These are phyloP conservation scores for Stephanodiscus minutulus DNA, from an alignment of 108 stramenopile species.

Conservation along the genomic window DNA sequence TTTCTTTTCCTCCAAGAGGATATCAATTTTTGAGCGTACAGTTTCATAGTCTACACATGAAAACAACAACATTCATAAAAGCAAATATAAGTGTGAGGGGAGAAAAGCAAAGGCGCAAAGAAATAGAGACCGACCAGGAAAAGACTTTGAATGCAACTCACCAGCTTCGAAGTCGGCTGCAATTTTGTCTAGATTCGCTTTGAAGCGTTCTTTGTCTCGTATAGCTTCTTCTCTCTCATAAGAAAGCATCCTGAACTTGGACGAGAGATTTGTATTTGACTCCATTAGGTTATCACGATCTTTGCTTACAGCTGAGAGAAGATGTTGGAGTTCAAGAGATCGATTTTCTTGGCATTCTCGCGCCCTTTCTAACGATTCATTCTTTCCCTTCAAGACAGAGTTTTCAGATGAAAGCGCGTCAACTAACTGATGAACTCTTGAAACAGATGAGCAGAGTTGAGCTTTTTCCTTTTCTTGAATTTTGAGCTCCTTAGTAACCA, in stretches of 20 bases:
- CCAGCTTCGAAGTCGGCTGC: conserved; percentile 43
- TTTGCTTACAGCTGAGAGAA: not conserved
- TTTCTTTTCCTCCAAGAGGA: conserved; percentile 23
- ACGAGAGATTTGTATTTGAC: conserved; percentile 14
- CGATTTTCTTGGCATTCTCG: conserved; percentile 12
- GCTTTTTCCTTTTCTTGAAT: conserved; percentile 25
- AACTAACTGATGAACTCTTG: conserved; percentile 27
- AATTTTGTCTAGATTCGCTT: conserved; percentile 27
- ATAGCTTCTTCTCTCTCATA: conserved; percentile 18
- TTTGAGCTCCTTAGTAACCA: conserved; percentile 18
- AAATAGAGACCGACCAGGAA: too few species aligned
- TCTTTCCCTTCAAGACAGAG: conserved; percentile 34
- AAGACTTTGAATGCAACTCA: not conserved
- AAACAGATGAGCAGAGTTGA: conserved; percentile 17
- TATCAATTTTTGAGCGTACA: conserved; percentile 22
- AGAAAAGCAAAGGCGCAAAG: not conserved
- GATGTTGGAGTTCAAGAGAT: conserved; percentile 19
- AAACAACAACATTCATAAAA: not conserved
- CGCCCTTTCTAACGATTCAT: conserved; percentile 7
- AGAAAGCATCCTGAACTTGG: not conserved
- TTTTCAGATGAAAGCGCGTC: conserved; percentile 32
- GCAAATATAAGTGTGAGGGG: not conserved
- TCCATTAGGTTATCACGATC: conserved; percentile 15
- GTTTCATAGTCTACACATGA: conserved; percentile 18
- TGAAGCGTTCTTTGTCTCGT: conserved; percentile 14